Conservation (phyloP, 768 basidiomycete genomes). For the Tulasnella sp. region DNA sequence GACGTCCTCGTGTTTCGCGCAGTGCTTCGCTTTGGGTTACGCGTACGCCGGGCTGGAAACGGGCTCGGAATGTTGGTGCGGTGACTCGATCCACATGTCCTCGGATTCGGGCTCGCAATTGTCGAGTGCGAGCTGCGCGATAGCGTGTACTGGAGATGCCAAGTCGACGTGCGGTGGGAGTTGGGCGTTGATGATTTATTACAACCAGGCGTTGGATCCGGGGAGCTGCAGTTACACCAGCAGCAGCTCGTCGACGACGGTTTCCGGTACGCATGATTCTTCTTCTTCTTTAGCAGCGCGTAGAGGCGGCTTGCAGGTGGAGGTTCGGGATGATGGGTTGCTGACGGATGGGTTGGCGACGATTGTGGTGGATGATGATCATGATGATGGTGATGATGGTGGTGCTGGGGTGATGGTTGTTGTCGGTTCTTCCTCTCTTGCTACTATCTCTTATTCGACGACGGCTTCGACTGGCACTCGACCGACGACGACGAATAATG, state of each 20-base stretch:
- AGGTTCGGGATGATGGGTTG: neutral
- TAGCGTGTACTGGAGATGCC: neutral
- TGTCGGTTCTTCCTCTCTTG: neutral
- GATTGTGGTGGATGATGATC: too few relatives aligned
- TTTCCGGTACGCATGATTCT: neutral
- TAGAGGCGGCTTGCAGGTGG: neutral
- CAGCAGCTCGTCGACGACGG: neutral
- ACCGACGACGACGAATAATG: neutral
- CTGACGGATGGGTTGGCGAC: too few relatives aligned
- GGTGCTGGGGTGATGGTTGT: neutral
- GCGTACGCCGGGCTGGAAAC: conserved; percentile 16
- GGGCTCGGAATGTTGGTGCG: conserved; percentile 19
- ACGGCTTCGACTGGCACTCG: neutral
- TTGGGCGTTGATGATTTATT: conserved; percentile 14
- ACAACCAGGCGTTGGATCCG: neutral
- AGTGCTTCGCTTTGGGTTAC: conserved; percentile 4
- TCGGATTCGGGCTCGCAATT: neutral
- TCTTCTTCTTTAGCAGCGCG: neutral
- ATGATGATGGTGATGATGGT: too few relatives aligned
- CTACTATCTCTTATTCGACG: neutral
- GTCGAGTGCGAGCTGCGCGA: neutral
- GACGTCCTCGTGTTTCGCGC: neutral
- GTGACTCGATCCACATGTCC: neutral
- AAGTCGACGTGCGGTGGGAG: neutral
- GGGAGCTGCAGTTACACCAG: neutral